Conservation (phyloP, 2,329 filamentous ascomycete genomes). For the Monosporascus sp. region DNA sequence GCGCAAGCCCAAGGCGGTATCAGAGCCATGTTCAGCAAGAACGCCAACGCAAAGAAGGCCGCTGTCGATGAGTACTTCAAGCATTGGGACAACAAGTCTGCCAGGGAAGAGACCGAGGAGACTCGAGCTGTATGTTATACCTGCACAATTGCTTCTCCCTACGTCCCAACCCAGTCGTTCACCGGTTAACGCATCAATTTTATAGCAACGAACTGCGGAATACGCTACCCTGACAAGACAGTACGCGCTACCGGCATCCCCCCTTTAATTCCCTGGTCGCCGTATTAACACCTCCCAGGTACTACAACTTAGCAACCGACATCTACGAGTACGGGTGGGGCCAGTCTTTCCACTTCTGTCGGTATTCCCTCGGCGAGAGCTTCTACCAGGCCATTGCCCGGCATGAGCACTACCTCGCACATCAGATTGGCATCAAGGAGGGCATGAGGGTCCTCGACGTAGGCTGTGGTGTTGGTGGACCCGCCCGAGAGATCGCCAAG, state of each 20-base stretch:
- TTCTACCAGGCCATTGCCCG: slow-evolving; percentile 91
- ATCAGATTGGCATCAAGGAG: slow-evolving; percentile 79
- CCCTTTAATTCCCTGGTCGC: not conserved
- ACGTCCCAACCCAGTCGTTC: not conserved
- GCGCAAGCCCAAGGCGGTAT: slow-evolving; percentile 67
- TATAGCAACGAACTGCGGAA: slow-evolving; percentile 73
- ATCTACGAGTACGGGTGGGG: slow-evolving; percentile 97
- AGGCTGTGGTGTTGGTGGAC: slow-evolving; percentile 93
- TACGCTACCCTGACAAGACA: slow-evolving; percentile 92
- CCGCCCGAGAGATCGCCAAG: slow-evolving; percentile 91
- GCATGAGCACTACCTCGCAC: slow-evolving; percentile 95
- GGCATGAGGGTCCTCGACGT: slow-evolving; percentile 91
- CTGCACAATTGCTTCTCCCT: not conserved
- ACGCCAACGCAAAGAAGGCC: slow-evolving; percentile 66
- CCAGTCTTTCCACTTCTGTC: slow-evolving; percentile 95
- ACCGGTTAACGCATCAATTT: slow-evolving; percentile 1
- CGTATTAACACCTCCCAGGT: slow-evolving; percentile 44
- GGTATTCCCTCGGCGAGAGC: slow-evolving; percentile 78
- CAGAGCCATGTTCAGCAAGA: slow-evolving; percentile 80
- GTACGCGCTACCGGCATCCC: slow-evolving; percentile 45
- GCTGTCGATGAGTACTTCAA: slow-evolving; percentile 93
- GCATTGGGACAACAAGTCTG: slow-evolving; percentile 86
- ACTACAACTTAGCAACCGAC: slow-evolving; percentile 96
- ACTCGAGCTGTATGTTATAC: slow-evolving; percentile 63
- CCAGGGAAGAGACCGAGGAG: slow-evolving; percentile 74